Conservation (phyloP, 208 protist genomes). For the Trypanosoma avium region DNA sequence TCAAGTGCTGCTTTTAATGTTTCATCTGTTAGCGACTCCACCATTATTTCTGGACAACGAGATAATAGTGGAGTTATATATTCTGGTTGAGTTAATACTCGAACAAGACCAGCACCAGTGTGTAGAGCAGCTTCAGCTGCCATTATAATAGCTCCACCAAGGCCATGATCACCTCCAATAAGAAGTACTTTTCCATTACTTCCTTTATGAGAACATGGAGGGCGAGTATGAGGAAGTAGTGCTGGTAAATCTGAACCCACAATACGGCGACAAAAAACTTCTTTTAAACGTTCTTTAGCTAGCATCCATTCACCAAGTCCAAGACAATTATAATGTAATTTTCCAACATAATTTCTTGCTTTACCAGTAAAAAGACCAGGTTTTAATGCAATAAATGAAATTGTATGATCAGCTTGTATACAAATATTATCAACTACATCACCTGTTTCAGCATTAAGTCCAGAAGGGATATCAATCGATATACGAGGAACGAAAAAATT, state of each 20-base stretch:
- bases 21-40: constrained; percentile 5
- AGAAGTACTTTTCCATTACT: constrained; percentile 62
- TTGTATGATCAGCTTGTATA: constrained; percentile 67
- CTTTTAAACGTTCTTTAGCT: constrained; percentile 19
- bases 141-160: constrained; percentile 79
- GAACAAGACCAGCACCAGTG: constrained; percentile 63
- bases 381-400: constrained; percentile 83
- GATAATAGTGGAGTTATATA: constrained; percentile 61
- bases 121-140: constrained; percentile 65
- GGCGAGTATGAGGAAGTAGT: constrained; percentile 38
- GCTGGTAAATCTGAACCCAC: constrained; percentile 31
- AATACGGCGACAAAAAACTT: constrained; percentile 49
- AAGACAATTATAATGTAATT: constrained; percentile 74
- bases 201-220: constrained; percentile 62
- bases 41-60: constrained; percentile 84
- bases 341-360: constrained; percentile 57
- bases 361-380: constrained; percentile 74
- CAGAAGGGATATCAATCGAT: constrained; percentile 84
- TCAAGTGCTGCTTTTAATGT: constrained; percentile 31
- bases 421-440: constrained; percentile 50
- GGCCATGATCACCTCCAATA: constrained; percentile 68
- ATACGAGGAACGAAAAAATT: constrained; percentile 48
- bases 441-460: constrained; percentile 82
- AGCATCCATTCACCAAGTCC: constrained; percentile 55
- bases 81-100: constrained; percentile 55